Evolutionary conservation across 805 yeast genomes (phyloP), one percentile per base, ranked within the genome.

Genomic region (Suhomyces tanzawaensis): DNA sequence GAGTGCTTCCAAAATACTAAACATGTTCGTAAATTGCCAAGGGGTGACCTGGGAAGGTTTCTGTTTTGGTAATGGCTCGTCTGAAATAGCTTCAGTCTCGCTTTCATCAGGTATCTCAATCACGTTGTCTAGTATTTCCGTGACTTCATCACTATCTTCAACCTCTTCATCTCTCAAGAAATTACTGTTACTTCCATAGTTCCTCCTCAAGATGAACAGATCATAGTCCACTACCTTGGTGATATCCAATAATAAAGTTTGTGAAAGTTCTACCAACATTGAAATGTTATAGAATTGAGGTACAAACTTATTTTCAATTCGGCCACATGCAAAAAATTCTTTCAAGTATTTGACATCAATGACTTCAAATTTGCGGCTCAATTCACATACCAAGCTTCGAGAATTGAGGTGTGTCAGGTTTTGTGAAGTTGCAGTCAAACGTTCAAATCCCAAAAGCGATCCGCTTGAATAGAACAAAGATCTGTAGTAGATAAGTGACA

Each of bases 401-500:
- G 47, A 40, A 3, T 40, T 30, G 5, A 45, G 22, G 29, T 45
- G 34, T 13, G 32, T 4, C 30, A 27, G 27, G 15, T 40, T 34
- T 21, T 40, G 41, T 24, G 35, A 41, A 2, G 19, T 16, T 14
- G 27, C 12, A 11, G 32, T 28, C 3, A 6, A 18, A 6, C 19
- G 17, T 3, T 27, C 17, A 22, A 18, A 29, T 19, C 40, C 41
- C 3, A 46, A 18, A 23, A 37, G 16, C 14, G 39, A 29, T 1
- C 47, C 51, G 34, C 44, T 37, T 8, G 47, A 38, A 19, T 37
- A 47, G 37, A 40, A 42, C 7, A 45, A 29, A 4, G 55, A 41
- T 39, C 57, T 39, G 32, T 48, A 48, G 36, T 48, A 57, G 1
- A 52, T 41, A 25, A 54, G 31, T 12, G 38, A 19, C 4, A 47